phyloP scores from a whole-genome alignment of 192 early-diverging fungal species.

The Backusella tuberculispora region DNA sequence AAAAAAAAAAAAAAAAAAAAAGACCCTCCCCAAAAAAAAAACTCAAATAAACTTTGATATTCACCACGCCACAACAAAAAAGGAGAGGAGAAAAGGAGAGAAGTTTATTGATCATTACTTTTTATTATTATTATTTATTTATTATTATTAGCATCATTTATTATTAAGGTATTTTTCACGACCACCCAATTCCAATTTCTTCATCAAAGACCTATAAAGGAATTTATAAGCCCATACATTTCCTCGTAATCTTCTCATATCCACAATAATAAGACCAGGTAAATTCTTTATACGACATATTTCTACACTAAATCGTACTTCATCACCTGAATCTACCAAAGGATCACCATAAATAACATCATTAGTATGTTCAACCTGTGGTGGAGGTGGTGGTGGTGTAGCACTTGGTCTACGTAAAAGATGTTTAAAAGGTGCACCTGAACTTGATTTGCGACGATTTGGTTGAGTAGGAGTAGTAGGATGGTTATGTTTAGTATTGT shows the following conservation, averaged over 20 bases:
- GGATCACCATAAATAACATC: conserved; percentile 59
- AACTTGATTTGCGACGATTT: conserved; percentile 30
- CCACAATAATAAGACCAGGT: conserved; percentile 74
- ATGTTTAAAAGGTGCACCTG: conserved; percentile 18
- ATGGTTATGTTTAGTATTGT: not conserved
- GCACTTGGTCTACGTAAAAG: conserved; percentile 31
- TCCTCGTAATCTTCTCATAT: conserved; percentile 71
- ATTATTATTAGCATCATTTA: not conserved
- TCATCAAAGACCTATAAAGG: conserved; percentile 64
- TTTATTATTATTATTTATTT: not conserved
- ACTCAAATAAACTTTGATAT: too few species aligned
- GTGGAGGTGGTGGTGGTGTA: not conserved
- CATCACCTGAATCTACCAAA: conserved; percentile 66
- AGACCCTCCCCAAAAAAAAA: too few species aligned
- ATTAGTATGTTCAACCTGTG: not conserved
- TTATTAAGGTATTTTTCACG: conserved; percentile 39
- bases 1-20: too few species aligned
- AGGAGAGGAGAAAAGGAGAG: too few species aligned
- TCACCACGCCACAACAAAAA: too few species aligned
- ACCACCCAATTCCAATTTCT: conserved; percentile 49
- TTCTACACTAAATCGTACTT: conserved; percentile 88
- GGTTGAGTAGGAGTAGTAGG: not conserved
- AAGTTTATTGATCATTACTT: too few species aligned
- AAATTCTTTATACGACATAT: conserved; percentile 92
- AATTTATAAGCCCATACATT: conserved; percentile 83